Evolutionary conservation across 2,329 filamentous ascomycete genomes (phyloP).

Genomic region (Chaetomiaceae sp.): DNA sequence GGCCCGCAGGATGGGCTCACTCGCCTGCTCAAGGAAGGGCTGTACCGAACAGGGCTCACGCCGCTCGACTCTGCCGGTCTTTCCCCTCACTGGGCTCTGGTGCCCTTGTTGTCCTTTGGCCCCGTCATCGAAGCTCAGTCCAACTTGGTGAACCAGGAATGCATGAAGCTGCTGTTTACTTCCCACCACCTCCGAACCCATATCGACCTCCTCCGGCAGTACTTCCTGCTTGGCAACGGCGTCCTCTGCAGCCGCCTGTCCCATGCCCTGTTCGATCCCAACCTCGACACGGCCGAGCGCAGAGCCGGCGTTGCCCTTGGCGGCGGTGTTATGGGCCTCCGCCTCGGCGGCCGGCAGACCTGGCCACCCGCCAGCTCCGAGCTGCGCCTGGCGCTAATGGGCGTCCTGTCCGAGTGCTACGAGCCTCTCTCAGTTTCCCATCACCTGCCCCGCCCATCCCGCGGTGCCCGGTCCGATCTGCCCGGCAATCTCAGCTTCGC

Average conservation of each 20-base stretch:
- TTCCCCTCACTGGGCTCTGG: conserved; percentile 51
- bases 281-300: conserved; percentile 72
- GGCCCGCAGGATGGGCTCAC: conserved; percentile 33
- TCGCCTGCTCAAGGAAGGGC: conserved; percentile 34
- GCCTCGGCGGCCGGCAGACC: conserved; percentile 69
- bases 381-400: conserved; percentile 81
- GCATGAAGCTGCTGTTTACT: conserved; percentile 68
- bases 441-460: not conserved
- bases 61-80: conserved; percentile 24
- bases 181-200: conserved; percentile 67
- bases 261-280: conserved; percentile 76
- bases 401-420: conserved; percentile 73
- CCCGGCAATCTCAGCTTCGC: conserved; percentile 74
- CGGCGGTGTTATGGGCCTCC: conserved; percentile 65
- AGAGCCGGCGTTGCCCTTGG: conserved; percentile 61
- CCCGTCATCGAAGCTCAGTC: conserved; percentile 70
- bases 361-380: conserved; percentile 96
- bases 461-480: conserved; percentile 32
- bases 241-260: conserved; percentile 75
- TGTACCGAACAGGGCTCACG: conserved; percentile 27
- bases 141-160: conserved; percentile 68
- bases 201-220: conserved; percentile 67
- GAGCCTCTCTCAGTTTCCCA: conserved; percentile 14
- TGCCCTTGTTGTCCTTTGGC: conserved; percentile 67
- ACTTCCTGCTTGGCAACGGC: conserved; percentile 79